Evolutionary conservation across 148 eudicot genomes (phyloP), one percentile per base, ranked within the genome.

Genomic region (Suaeda aralocaspica): DNA sequence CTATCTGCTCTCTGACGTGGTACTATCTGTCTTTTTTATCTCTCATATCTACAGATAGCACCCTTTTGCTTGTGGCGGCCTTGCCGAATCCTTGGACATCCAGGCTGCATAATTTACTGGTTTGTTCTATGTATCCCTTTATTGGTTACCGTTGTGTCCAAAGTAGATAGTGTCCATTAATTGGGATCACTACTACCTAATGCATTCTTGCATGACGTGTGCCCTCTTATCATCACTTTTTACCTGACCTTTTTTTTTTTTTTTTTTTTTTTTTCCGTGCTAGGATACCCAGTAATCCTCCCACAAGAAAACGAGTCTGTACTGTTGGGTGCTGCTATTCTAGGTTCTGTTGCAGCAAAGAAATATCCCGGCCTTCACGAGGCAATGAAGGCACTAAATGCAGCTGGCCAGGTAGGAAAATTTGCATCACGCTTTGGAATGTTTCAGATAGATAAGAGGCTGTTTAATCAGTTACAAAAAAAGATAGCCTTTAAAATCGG

Each of bases 21-120:
- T 58, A 24, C 57, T 61, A 11, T 5, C 26, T 78, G 19, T 22
- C 34, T 42, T 60, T 26, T 67, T 46, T 58, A 18, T 63, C 10
- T 48, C n/a, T n/a, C n/a, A n/a, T 66, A 69, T 73, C 53, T 48
- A 50, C 88, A 94, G 98, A 84, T 94, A 77, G 90, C 82, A 91
- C 90, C 15, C 84, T 94, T 75, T 94, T 63, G 98, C 98, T 31
- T 91, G 97, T 60, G 98, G 98, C 82, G 97, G 98, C 70, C 97
- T 91, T 72, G 78, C 91, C 91, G 85, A 94, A 94, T 71, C 91
- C 30, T 72, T 94, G 77, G 91, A 89, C 79, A 79, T 89, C 73
- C 98, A 94, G 82, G 92, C 91, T 85, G 99, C 99, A 18, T 93
- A 95, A 84, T 87, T 95, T 67, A 86, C 76, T 44, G 99, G 99